Base-by-base conservation (phyloP, 768 basidiomycete species). In the Russula virescens region DNA sequence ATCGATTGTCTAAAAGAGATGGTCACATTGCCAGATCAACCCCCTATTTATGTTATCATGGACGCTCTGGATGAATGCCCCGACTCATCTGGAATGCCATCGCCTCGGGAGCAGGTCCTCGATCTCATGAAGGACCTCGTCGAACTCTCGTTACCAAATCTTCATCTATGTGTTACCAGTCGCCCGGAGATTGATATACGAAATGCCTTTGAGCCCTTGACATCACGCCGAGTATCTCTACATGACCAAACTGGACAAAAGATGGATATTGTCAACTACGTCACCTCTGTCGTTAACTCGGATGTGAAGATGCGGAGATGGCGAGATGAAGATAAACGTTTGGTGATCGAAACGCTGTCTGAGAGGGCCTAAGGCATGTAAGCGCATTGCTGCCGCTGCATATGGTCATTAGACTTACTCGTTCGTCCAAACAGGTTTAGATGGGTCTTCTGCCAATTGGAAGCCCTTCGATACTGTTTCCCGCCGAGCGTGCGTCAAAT, bases 171-270 rank as follows among this genome's bases (percentile, higher is more conserved):
- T 14, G 54, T 55, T 1, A 55, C 54, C 2, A 55, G 54, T 43
- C 54, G 54, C 18, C 54, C 42, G 5, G 54, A 55, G 10, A 28
- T 55, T 9, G 54, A 55, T 11, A 55, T 55, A 6, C 18, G 40
- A 55, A 19, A 10, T n/a, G 18, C 18, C 8, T 40, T 55, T 11
- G 54, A 55, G 18, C 54, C 54, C 7, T 28, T 43, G 18, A 55
- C 54, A 28, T 28, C 54, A 0, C 19, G 5, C 26, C 40, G 18
- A 5, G 26, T 55, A 6, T 55, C 54, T 5, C 54, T 55, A 13
- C 54, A 55, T 7, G 26, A 55, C 2, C 42, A 55, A 55, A 45
- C 19, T 45, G 54, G 54, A 45, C 54, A 55, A 45, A 55, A 45
- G 26, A 8, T 31, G 10, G 42, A 55, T 21, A 55, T 55, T 5